A percentile compares a stretch with the other conserved stretches of the same genome.
Evolutionary conservation across 306 rosid genomes (phyloP).

Genomic region (Urtica urens): DNA sequence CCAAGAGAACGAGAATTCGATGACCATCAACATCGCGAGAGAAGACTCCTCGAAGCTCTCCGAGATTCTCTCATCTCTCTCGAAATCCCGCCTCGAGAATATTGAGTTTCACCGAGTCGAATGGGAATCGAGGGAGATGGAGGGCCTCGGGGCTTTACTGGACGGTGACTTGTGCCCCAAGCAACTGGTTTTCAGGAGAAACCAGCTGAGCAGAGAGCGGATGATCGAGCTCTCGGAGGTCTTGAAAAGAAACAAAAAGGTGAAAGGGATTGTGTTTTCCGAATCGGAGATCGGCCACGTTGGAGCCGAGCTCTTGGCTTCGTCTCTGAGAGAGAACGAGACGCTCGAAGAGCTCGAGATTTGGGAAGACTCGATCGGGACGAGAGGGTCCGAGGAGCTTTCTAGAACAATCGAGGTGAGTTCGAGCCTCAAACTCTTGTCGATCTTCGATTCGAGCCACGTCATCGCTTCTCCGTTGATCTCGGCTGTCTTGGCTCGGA

Average conservation of each 20-base stretch:
- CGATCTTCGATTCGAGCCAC: conserved; percentile 58
- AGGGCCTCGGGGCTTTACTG: conserved; percentile 33
- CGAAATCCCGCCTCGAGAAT: conserved; percentile 43
- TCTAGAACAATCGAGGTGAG: conserved; percentile 92
- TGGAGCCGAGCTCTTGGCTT: conserved; percentile 66
- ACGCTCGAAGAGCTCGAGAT: conserved; percentile 73
- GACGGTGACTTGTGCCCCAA: conserved; percentile 29
- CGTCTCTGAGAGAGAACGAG: conserved; percentile 57
- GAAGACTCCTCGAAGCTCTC: conserved; percentile 39
- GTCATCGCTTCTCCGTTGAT: conserved; percentile 74
- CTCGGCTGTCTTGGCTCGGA: conserved; percentile 80
- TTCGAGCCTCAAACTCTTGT: conserved; percentile 54
- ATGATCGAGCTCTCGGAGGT: conserved; percentile 37
- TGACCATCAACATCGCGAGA: conserved; percentile 50
- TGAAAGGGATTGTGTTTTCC: conserved; percentile 72
- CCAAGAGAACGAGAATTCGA: conserved; percentile 85
- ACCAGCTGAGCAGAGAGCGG: conserved; percentile 41
- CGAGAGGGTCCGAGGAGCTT: conserved; percentile 82
- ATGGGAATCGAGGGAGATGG: conserved; percentile 47
- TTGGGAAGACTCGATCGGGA: conserved; percentile 95
- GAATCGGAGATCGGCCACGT: conserved; percentile 57
- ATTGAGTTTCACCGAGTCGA: conserved; percentile 66
- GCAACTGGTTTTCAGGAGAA: conserved; percentile 51
- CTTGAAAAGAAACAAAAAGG: conserved; percentile 39
- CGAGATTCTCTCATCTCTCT: conserved; percentile 37